Percentiles rank a stretch among this genome's conserved stretches.
phyloP scores from a whole-genome alignment of 2,329 filamentous ascomycete genomes.

The Xylariaceae sp. region DNA sequence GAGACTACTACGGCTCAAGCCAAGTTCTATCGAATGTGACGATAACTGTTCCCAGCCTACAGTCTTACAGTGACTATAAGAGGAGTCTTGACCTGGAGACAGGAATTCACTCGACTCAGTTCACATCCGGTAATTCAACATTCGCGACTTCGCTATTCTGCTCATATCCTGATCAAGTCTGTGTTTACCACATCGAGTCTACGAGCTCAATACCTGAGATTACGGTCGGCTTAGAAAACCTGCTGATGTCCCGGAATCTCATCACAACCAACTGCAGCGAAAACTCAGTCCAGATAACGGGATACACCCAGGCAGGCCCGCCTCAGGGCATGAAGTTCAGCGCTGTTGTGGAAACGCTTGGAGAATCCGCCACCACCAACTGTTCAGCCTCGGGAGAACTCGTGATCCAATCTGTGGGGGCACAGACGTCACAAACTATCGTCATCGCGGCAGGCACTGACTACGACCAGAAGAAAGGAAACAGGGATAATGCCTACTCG shows the following conservation, averaged over 20 bases:
- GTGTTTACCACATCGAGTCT: conserved; percentile 28
- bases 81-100: conserved; percentile 40
- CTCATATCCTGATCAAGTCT: conserved; percentile 40
- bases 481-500: conserved; percentile 39
- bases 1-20: conserved; percentile 42
- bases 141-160: conserved; percentile 42
- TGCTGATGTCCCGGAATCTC: conserved; percentile 24
- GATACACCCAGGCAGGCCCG: conserved; percentile 10
- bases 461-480: conserved; percentile 49
- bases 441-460: conserved; percentile 45
- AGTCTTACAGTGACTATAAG: conserved; percentile 21
- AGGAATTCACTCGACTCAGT: conserved; percentile 37
- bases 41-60: conserved; percentile 35
- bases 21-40: conserved; percentile 45
- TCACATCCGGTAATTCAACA: conserved; percentile 29
- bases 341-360: conserved; percentile 8
- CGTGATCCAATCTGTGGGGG: conserved; percentile 26
- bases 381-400: conserved; percentile 23
- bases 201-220: conserved; percentile 37
- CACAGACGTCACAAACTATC: conserved; percentile 34
- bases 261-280: background rate
- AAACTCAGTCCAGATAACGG: conserved; percentile 9
- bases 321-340: conserved; percentile 19
- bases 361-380: background rate
- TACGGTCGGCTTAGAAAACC: conserved; percentile 41